These are phyloP conservation scores for Pichia kudriavzevii DNA, from an alignment of 1,139 yeast species.

Conservation along the genomic window DNA sequence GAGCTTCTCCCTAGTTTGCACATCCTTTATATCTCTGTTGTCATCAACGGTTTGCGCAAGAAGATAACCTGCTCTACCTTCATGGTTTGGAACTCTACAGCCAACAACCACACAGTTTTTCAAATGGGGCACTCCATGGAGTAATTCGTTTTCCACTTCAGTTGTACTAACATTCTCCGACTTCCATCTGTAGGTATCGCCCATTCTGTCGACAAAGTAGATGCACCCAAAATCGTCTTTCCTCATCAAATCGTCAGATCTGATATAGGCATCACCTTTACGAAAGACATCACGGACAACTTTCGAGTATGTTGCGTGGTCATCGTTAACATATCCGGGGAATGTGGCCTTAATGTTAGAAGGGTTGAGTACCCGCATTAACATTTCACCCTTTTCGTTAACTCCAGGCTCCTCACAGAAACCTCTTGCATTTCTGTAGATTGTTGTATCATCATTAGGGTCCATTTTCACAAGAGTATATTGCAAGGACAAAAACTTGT, in stretches of 20 bases:
- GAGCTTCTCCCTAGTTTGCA: conserved; percentile 26
- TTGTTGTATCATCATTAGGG: conserved; percentile 67
- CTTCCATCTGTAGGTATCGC: conserved; percentile 97
- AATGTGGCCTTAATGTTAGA: conserved; percentile 60
- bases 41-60: conserved; percentile 51
- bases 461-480: conserved; percentile 69
- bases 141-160: conserved; percentile 75
- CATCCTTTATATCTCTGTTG: conserved; percentile 27
- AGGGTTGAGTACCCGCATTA: conserved; percentile 67
- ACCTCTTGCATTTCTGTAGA: conserved; percentile 68
- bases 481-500: conserved; percentile 42
- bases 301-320: conserved; percentile 71
- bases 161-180: conserved; percentile 92
- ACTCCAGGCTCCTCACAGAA: conserved; percentile 42
- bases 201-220: conserved; percentile 86
- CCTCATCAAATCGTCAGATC: conserved; percentile 79
- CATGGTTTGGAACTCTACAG: conserved; percentile 77
- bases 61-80: conserved; percentile 93
- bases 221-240: conserved; percentile 62
- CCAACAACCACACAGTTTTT: conserved; percentile 84
- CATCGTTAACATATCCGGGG: conserved; percentile 85
- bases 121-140: conserved; percentile 38
- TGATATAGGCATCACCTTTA: conserved; percentile 87
- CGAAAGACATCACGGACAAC: conserved; percentile 63
- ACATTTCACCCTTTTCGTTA: conserved; percentile 80